Evolutionary conservation across 2,329 filamentous ascomycete species (phyloP).

Genomic region (Exophiala xenobiotica): DNA sequence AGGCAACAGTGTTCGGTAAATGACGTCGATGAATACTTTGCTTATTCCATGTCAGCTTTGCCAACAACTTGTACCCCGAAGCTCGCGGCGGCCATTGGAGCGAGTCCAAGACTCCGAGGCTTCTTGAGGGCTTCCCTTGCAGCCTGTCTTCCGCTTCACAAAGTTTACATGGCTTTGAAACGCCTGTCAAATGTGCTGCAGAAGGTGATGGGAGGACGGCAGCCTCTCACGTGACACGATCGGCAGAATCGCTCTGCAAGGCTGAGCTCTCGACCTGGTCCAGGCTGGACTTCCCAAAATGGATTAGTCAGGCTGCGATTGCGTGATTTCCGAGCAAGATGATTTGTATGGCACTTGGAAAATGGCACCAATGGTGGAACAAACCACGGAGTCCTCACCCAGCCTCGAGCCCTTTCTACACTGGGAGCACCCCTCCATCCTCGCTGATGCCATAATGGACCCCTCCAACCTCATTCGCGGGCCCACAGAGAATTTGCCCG

Average conservation of each 20-base stretch:
- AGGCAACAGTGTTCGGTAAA: background rate
- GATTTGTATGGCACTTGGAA: conserved; percentile 14
- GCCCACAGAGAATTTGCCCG: conserved; percentile 10
- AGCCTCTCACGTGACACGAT: background rate
- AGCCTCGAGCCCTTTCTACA: background rate
- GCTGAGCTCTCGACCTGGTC: background rate
- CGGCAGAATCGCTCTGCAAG: background rate
- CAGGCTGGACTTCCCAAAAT: background rate
- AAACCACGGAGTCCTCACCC: background rate
- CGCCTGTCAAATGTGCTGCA: no score
- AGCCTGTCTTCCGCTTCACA: no score
- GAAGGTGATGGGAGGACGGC: no score
- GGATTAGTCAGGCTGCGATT: background rate
- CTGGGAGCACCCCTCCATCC: conserved; percentile 2
- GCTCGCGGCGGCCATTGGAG: no score
- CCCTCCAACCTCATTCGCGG: conserved; percentile 16
- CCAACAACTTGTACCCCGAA: background rate
- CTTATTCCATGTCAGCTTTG: background rate
- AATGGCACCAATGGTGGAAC: background rate
- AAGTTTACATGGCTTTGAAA: no score
- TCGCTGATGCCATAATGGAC: conserved; percentile 21
- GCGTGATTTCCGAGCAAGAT: conserved; percentile 13
- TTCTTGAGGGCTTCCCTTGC: no score
- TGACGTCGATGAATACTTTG: conserved; percentile 1
- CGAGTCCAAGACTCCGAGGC: no score